These are phyloP conservation scores for Eucalyptus sp. DNA, from an alignment of 345 rosid genomes.

Conservation along the genomic window DNA sequence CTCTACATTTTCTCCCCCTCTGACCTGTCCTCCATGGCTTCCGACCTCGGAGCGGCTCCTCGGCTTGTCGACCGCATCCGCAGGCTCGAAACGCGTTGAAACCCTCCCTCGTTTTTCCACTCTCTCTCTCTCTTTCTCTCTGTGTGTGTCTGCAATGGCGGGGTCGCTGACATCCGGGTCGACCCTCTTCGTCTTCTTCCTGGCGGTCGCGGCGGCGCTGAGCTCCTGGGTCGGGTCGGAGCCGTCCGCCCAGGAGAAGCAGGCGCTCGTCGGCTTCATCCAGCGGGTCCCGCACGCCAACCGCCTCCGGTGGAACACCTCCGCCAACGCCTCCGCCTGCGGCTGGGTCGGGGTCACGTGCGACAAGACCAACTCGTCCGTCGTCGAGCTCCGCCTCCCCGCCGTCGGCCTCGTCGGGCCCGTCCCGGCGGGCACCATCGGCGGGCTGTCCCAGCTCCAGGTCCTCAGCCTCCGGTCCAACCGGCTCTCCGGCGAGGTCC, in stretches of 20 bases:
- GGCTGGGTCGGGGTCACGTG: slow-evolving; percentile 80
- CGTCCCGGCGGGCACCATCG: slow-evolving; percentile 58
- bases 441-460: slow-evolving; percentile 62
- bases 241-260: slow-evolving; percentile 55
- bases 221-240: slow-evolving; percentile 43
- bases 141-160: slow-evolving; percentile 20
- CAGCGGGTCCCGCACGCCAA: slow-evolving; percentile 41
- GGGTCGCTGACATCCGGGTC: background rate
- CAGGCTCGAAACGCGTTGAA: background rate
- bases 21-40: background rate
- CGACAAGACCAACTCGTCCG: slow-evolving; percentile 36
- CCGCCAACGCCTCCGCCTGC: slow-evolving; percentile 59
- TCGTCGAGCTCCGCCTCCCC: slow-evolving; percentile 66
- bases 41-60: background rate
- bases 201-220: slow-evolving; percentile 7
- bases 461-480: slow-evolving; percentile 86
- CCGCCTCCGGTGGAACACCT: slow-evolving; percentile 71
- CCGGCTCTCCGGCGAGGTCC: slow-evolving; percentile 71
- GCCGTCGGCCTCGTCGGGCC: slow-evolving; percentile 73
- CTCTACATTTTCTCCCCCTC: background rate
- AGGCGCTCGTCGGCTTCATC: slow-evolving; percentile 71
- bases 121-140: background rate
- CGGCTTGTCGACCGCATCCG: background rate
- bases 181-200: slow-evolving; percentile 3
- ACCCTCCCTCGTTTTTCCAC: background rate